These are phyloP conservation scores for Cryptosporidium felis DNA, from an alignment of 169 alveolate genomes.

Conservation along the genomic window DNA sequence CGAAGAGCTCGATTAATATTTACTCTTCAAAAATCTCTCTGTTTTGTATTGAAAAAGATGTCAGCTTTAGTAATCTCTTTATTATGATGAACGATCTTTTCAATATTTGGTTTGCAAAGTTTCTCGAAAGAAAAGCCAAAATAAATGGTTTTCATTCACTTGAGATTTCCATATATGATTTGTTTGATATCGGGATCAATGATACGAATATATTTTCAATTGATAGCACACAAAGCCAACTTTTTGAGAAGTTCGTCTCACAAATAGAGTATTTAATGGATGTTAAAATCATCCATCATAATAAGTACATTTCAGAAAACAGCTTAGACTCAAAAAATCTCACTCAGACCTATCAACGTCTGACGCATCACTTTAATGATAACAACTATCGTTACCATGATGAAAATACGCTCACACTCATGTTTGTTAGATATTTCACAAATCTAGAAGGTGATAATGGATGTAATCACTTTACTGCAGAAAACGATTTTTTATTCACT, in stretches of 20 bases:
- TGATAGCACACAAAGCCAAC: background rate
- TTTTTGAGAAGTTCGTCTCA: background rate
- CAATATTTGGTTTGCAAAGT: slow-evolving; percentile 22
- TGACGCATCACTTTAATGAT: slow-evolving; percentile 1
- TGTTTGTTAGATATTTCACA: background rate
- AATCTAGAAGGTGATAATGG: background rate
- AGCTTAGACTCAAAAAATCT: slow-evolving; percentile 2
- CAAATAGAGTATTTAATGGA: background rate
- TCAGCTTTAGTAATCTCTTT: slow-evolving; percentile 1
- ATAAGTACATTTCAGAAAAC: background rate
- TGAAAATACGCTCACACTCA: background rate
- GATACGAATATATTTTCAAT: background rate
- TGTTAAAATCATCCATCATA: background rate
- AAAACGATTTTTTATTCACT: background rate
- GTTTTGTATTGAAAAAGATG: slow-evolving; percentile 11
- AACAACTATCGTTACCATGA: background rate
- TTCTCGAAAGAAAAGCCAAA: background rate
- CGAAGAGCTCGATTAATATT: background rate
- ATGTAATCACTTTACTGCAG: background rate
- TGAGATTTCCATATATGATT: background rate
- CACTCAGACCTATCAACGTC: background rate
- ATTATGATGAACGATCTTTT: slow-evolving; percentile 26
- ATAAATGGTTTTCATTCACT: background rate
- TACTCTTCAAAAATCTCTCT: slow-evolving; percentile 7
- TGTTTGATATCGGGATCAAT: slow-evolving; percentile 3